Evolutionary conservation across 306 rosid genomes (phyloP), one percentile per base, ranked within the genome.

Genomic region (Vicia villosa): DNA sequence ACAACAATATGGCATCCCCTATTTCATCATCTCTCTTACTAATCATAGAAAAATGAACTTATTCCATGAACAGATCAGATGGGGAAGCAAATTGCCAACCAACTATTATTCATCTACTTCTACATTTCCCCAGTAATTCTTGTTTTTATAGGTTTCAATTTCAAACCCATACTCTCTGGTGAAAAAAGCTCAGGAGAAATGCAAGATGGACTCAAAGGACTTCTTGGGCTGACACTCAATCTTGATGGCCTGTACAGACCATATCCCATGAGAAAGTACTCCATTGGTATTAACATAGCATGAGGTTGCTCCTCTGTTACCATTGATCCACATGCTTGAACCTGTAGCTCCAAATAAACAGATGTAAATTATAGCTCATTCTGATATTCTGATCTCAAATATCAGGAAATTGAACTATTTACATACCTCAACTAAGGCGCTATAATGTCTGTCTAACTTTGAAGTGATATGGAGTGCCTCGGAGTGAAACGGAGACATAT

Each of bases 231-330:
- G 41, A 88, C 91, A 78, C 86, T 91, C n/a, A 46, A 41, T 78
- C 85, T 83, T 51, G 97, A 83, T 72, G 92, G 91, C 74, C 85
- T 83, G 80, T 84, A 87, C 65, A 91, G 70, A 54, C 99, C 97
- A 74, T 87, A 94, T 61, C 97, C 99, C 96, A 87, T 94, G 30
- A 91, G 87, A 72, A 91, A 94, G 65, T 88, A 91, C 80, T 94
- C 97, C 79, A 94, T 60, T 32, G 99, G 99, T 80, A 91, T 87
- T 86, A 87, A 79, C 99, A 94, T 91, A 4, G 99, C 97, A 63
- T 91, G 92, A 47, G 99, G 99, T 81, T 94, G 99, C 85, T 94
- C 99, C 83, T 88, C 99, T 50, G 97, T 94, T 73, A 94, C 96
- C 96, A 91, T 83, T 24, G 99, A 88, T 43, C 99, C 97, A 12